Conservation (phyloP, 2,329 filamentous ascomycete genomes). For the Hypoxylon sp. region DNA sequence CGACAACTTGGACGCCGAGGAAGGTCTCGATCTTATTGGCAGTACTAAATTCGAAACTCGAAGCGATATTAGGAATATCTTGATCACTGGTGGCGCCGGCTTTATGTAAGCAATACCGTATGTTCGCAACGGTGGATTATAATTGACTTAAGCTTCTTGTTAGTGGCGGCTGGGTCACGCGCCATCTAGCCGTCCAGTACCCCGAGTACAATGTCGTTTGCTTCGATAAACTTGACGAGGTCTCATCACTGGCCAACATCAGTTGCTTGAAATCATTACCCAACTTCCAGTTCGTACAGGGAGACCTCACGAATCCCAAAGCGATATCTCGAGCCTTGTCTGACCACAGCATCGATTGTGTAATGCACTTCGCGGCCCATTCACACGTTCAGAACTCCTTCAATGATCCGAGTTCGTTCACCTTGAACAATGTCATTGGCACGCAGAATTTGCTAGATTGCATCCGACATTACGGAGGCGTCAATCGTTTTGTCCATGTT, state of each 20-base stretch:
- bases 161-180: constrained; percentile 2
- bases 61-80: background rate
- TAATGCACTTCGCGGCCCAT: background rate
- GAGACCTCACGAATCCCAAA: background rate
- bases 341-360: background rate
- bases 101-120: background rate
- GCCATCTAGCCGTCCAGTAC: background rate
- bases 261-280: background rate
- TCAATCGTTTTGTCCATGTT: background rate
- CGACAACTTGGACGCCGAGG: background rate
- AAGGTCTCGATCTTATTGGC: background rate
- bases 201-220: background rate
- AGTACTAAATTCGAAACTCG: background rate
- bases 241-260: background rate
- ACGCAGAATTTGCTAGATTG: background rate
- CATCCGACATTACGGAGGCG: background rate
- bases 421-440: background rate
- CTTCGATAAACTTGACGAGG: background rate
- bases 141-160: background rate
- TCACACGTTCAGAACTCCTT: constrained; percentile 1
- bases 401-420: background rate
- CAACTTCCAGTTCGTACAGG: background rate
- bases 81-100: background rate
- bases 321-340: background rate
- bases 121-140: background rate